Evolutionary conservation across 192 early-diverging fungal species (phyloP).

Genomic region (Coemansia sp.): DNA sequence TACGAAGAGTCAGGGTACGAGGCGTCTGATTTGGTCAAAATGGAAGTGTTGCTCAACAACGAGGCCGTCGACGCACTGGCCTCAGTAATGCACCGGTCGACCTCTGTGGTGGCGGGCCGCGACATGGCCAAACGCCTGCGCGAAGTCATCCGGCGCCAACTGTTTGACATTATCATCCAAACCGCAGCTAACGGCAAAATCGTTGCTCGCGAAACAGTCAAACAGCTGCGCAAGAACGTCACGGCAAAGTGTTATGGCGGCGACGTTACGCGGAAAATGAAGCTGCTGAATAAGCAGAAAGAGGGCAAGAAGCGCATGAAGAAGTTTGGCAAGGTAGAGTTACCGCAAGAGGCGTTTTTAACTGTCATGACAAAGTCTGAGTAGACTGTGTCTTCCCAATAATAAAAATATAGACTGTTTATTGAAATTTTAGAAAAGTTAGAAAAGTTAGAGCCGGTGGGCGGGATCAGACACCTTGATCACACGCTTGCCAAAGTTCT

Average conservation of each 20-base stretch:
- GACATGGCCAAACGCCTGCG: constrained; percentile 83
- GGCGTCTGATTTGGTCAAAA: constrained; percentile 83
- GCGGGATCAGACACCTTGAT: constrained; percentile 44
- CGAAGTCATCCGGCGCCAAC: constrained; percentile 78
- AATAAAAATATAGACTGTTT: not conserved
- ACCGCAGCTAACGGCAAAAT: constrained; percentile 80
- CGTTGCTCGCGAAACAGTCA: constrained; percentile 82
- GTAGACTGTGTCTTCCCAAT: not conserved
- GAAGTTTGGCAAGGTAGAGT: constrained; percentile 81
- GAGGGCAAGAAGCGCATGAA: constrained; percentile 97
- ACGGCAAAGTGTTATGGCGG: constrained; percentile 98
- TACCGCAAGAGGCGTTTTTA: constrained; percentile 90
- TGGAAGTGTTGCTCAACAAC: constrained; percentile 87
- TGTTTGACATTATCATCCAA: constrained; percentile 95
- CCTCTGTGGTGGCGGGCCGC: constrained; percentile 69
- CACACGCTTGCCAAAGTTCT: constrained; percentile 69
- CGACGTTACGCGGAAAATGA: constrained; percentile 97
- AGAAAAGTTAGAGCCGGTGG: constrained; percentile 11
- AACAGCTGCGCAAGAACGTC: constrained; percentile 89
- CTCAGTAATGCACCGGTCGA: constrained; percentile 77
- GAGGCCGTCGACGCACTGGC: constrained; percentile 93
- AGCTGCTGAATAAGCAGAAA: constrained; percentile 92
- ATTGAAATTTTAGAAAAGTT: not conserved
- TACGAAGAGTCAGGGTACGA: constrained; percentile 93
- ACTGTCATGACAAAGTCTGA: constrained; percentile 29